A percentile compares a stretch with the other conserved stretches of the same genome.
Evolutionary conservation across 73 alveolate species (phyloP).

Genomic region (Stentor coeruleus): DNA sequence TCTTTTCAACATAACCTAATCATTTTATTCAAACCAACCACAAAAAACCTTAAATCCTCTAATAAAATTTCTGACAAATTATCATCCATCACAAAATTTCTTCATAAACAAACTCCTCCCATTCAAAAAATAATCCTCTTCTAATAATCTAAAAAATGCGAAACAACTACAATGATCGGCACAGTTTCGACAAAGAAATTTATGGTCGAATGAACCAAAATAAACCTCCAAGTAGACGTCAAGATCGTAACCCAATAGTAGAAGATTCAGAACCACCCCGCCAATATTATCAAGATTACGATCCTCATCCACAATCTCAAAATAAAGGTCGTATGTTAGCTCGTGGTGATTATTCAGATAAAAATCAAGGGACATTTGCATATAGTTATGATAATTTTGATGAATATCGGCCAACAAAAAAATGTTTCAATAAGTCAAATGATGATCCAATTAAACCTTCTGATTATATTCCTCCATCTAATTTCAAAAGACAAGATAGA

Average conservation of each 20-base stretch:
- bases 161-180: neutral
- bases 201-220: neutral
- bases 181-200: neutral
- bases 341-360: neutral
- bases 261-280: neutral
- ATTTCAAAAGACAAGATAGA: neutral
- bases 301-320: neutral
- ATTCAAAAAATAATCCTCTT: too few relatives aligned
- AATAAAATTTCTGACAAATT: too few relatives aligned
- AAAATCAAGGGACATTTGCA: neutral
- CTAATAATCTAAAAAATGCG: too few relatives aligned
- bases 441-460: neutral
- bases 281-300: neutral
- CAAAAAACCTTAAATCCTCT: too few relatives aligned
- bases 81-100: too few relatives aligned
- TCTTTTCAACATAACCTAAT: too few relatives aligned
- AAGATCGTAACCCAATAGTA: neutral
- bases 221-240: neutral
- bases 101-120: too few relatives aligned
- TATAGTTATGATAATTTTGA: neutral
- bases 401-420: neutral
- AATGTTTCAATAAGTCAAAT: neutral
- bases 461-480: neutral
- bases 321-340: slow-evolving; percentile 3
- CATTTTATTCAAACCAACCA: too few relatives aligned